Percentiles rank a stretch among this genome's conserved stretches.
Conservation (phyloP, 345 rosid species). For the Laguncularia racemosa region DNA sequence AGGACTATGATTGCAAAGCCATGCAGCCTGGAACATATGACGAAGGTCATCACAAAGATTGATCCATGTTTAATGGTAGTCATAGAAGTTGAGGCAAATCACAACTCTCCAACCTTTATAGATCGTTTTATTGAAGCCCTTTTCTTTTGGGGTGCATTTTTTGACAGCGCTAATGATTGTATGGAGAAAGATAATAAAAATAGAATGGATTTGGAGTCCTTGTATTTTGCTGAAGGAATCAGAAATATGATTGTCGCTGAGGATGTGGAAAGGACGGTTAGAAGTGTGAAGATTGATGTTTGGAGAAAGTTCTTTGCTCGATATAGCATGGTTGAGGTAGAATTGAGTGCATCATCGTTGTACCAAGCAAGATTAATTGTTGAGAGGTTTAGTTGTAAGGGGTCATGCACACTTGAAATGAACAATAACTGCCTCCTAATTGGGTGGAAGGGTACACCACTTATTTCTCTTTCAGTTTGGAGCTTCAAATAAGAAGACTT, state of each 20-base stretch:
- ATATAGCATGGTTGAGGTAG: conserved; percentile 32
- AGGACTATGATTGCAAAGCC: conserved; percentile 19
- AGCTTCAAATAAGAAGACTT: conserved; percentile 13
- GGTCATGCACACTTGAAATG: conserved; percentile 22
- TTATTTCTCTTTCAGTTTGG: conserved; percentile 40
- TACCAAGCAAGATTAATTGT: conserved; percentile 30
- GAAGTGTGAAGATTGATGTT: conserved; percentile 34
- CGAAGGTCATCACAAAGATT: conserved; percentile 25
- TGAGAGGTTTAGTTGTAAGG: conserved; percentile 19
- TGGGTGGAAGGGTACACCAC: conserved; percentile 48
- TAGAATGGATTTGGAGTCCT: conserved; percentile 17
- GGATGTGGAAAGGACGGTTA: conserved; percentile 29
- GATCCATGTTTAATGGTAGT: conserved; percentile 35
- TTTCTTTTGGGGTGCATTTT: conserved; percentile 29
- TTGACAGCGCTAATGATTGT: conserved; percentile 33
- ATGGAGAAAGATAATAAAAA: conserved; percentile 16
- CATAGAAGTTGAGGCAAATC: conserved; percentile 33
- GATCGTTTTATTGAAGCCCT: conserved; percentile 37
- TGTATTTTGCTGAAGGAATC: conserved; percentile 21
- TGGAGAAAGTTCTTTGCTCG: conserved; percentile 38
- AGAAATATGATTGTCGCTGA: conserved; percentile 29
- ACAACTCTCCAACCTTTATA: conserved; percentile 31
- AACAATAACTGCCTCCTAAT: conserved; percentile 29
- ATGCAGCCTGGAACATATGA: conserved; percentile 23
- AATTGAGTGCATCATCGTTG: conserved; percentile 28